Percentiles rank a stretch among this genome's conserved stretches.
phyloP scores from a whole-genome alignment of 306 rosid species.

The Medicago lupulina region DNA sequence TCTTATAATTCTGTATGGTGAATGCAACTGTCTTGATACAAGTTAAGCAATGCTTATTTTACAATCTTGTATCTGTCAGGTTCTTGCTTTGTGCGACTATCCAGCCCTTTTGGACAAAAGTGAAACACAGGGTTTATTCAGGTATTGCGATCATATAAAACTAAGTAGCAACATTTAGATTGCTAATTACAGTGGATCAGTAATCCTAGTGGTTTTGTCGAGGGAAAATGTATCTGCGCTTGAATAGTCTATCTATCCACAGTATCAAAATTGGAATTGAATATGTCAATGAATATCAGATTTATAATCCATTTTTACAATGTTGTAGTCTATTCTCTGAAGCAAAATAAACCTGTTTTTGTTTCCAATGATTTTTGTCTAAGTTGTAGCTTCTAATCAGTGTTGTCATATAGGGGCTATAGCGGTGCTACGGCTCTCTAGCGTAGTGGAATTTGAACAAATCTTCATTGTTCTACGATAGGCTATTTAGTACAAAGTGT shows the following conservation, averaged over 20 bases:
- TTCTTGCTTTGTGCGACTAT: slow-evolving; percentile 87
- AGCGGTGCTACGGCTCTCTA: background rate
- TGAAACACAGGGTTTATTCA: slow-evolving; percentile 94
- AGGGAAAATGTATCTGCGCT: slow-evolving; percentile 12
- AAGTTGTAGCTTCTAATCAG: background rate
- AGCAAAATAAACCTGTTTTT: slow-evolving; percentile 10
- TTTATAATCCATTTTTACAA: slow-evolving; percentile 23
- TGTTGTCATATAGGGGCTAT: background rate
- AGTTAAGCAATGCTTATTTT: slow-evolving; percentile 14
- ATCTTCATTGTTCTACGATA: background rate
- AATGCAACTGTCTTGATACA: slow-evolving; percentile 8
- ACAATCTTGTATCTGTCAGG: slow-evolving; percentile 54
- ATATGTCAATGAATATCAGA: background rate
- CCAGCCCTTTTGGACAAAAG: slow-evolving; percentile 85
- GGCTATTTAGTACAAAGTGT: background rate
- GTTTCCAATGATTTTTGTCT: slow-evolving; percentile 2
- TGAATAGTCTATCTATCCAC: slow-evolving; percentile 10
- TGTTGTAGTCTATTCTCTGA: slow-evolving; percentile 3
- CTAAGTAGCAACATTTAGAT: slow-evolving; percentile 33
- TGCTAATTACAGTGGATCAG: slow-evolving; percentile 25
- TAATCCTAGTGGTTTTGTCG: slow-evolving; percentile 16
- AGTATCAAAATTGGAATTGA: slow-evolving; percentile 30
- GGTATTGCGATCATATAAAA: slow-evolving; percentile 55
- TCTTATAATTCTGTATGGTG: slow-evolving; percentile 36
- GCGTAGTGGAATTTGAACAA: background rate